A percentile compares a stretch with the other conserved stretches of the same genome.
phyloP scores from a whole-genome alignment of 2,329 filamentous ascomycete species.

The Trichoderma sp. region DNA sequence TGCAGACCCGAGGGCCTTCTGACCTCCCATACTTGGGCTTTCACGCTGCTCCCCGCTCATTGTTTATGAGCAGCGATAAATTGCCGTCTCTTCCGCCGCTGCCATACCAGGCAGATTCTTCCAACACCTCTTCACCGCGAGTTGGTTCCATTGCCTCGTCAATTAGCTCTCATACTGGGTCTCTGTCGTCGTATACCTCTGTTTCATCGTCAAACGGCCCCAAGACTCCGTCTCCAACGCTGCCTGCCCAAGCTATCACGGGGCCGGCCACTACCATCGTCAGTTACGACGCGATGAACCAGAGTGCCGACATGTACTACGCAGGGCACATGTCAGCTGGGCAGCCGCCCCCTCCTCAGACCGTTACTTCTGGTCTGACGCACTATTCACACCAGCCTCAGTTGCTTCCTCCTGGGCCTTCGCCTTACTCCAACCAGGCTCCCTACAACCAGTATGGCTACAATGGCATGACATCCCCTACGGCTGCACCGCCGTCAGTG shows the following conservation, averaged over 20 bases:
- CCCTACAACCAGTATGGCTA: conserved; percentile 75
- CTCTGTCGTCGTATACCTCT: conserved; percentile 59
- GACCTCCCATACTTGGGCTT: conserved; percentile 65
- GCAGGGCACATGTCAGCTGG: conserved; percentile 77
- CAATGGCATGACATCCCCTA: conserved; percentile 81
- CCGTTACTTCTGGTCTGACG: conserved; percentile 72
- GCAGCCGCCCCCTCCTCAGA: conserved; percentile 74
- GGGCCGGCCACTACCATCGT: conserved; percentile 40
- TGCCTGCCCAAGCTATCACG: conserved; percentile 53
- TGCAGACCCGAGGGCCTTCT: conserved; percentile 23
- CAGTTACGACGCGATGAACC: conserved; percentile 71
- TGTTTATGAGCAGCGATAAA: conserved; percentile 71
- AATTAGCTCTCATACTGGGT: conserved; percentile 55
- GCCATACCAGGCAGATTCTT: conserved; percentile 70
- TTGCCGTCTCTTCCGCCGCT: conserved; percentile 72
- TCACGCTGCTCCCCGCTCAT: conserved; percentile 59
- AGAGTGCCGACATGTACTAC: conserved; percentile 84
- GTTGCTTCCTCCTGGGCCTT: conserved; percentile 71
- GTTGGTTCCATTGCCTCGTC: conserved; percentile 71
- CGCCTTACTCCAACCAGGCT: conserved; percentile 66
- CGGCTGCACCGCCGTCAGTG: conserved; percentile 67
- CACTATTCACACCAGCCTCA: conserved; percentile 82
- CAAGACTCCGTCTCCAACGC: conserved; percentile 77
- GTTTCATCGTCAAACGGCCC: conserved; percentile 64
- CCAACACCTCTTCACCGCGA: conserved; percentile 74